These are phyloP conservation scores for Lomentospora prolificans DNA, from an alignment of 2,329 filamentous ascomycete genomes.

Conservation along the genomic window DNA sequence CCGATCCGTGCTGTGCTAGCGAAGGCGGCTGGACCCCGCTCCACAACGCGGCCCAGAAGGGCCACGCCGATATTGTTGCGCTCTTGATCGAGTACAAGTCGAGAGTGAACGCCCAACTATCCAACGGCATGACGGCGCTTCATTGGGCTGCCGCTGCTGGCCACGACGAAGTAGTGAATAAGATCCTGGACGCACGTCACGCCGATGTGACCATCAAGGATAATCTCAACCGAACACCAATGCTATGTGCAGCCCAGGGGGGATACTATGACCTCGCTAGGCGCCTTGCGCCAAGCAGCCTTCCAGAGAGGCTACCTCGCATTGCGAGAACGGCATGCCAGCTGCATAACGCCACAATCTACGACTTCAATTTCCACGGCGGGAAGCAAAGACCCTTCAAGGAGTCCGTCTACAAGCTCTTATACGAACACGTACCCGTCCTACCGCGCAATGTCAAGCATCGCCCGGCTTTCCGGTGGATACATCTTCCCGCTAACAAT, in stretches of 20 bases:
- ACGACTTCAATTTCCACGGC: slow-evolving; percentile 8
- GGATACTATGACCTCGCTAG: background rate
- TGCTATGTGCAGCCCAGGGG: slow-evolving; percentile 7
- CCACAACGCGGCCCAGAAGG: slow-evolving; percentile 8
- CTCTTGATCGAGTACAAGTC: slow-evolving; percentile 20
- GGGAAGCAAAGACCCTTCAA: slow-evolving; percentile 3
- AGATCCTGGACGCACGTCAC: background rate
- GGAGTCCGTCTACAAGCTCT: slow-evolving; percentile 6
- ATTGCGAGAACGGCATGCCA: slow-evolving; percentile 2
- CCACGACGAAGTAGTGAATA: slow-evolving; percentile 20
- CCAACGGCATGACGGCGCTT: slow-evolving; percentile 21
- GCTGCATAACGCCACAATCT: slow-evolving; percentile 3
- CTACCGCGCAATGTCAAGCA: slow-evolving; percentile 7
- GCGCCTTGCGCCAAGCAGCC: background rate
- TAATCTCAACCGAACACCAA: slow-evolving; percentile 4
- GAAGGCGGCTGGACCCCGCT: slow-evolving; percentile 8
- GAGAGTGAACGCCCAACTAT: slow-evolving; percentile 18
- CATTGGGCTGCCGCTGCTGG: slow-evolving; percentile 23
- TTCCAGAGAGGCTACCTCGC: background rate
- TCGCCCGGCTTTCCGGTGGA: slow-evolving; percentile 7
- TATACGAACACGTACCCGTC: slow-evolving; percentile 5
- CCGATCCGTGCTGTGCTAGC: background rate
- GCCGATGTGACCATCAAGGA: slow-evolving; percentile 5
- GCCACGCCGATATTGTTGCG: slow-evolving; percentile 5
- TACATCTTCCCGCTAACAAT: slow-evolving; percentile 8